phyloP scores from a whole-genome alignment of 192 early-diverging fungal species.

The Dimargaris cristalligena region DNA sequence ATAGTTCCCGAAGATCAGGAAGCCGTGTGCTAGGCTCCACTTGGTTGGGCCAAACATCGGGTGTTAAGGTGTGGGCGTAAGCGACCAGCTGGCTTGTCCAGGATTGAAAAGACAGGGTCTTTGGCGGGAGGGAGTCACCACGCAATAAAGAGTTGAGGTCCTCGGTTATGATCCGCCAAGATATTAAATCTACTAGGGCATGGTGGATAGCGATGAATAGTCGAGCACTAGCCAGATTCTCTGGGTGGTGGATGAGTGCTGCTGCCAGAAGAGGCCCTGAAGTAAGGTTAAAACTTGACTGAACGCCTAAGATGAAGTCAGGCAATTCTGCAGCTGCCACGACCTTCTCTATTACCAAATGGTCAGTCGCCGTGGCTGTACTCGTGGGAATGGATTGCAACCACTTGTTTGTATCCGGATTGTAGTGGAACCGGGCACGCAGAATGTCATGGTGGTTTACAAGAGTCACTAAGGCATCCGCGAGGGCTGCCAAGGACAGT shows the following conservation, averaged over 20 bases:
- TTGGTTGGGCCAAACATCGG: background rate
- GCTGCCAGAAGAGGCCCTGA: background rate
- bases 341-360: background rate
- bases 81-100: conserved; percentile 3
- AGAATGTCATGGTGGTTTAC: background rate
- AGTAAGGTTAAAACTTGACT: background rate
- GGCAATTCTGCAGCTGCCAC: background rate
- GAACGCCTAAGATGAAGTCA: background rate
- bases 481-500: background rate
- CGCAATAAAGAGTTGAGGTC: conserved; percentile 11
- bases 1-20: background rate
- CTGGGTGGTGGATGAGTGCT: background rate
- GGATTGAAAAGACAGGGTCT: conserved; percentile 13
- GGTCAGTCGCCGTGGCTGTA: background rate
- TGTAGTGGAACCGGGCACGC: background rate
- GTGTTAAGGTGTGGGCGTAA: background rate
- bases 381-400: background rate
- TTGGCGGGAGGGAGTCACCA: conserved; percentile 9
- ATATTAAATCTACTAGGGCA: conserved; percentile 16
- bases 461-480: background rate
- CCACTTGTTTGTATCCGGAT: background rate
- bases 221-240: conserved; percentile 10
- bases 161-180: conserved; percentile 18
- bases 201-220: conserved; percentile 17
- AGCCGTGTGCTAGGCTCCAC: background rate